phyloP scores from a whole-genome alignment of 306 rosid genomes.

The Mimosa pudica region DNA sequence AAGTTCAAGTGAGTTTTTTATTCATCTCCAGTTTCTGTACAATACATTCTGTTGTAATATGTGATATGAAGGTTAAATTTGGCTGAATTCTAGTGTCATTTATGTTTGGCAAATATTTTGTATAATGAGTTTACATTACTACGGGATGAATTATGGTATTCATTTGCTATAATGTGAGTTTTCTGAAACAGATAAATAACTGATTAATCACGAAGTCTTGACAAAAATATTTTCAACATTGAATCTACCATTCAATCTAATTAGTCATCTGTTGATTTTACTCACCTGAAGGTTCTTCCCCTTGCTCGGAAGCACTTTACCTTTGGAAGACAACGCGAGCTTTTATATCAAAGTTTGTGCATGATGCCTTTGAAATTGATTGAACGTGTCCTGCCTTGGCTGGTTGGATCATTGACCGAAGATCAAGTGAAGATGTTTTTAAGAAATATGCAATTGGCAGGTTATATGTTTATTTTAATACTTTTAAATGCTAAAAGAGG shows the following conservation, averaged over 20 bases:
- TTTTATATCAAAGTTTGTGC: conserved; percentile 89
- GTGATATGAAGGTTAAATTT: conserved; percentile 24
- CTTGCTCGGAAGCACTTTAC: conserved; percentile 93
- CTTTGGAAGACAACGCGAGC: conserved; percentile 83
- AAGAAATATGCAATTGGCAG: conserved; percentile 91
- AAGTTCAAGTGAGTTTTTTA: conserved; percentile 77
- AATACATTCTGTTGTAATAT: conserved; percentile 25
- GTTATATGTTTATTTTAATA: conserved; percentile 50
- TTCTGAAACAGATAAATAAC: conserved; percentile 3
- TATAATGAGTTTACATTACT: conserved; percentile 22
- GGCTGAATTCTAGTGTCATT: conserved; percentile 15
- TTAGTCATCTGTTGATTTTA: conserved; percentile 29
- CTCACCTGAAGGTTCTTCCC: conserved; percentile 87
- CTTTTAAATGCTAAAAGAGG: conserved; percentile 32
- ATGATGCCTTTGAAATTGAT: conserved; percentile 96
- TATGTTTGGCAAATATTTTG: conserved; percentile 29
- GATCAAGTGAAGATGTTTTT: conserved; percentile 74
- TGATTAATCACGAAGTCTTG: conserved; percentile 27
- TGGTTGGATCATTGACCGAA: conserved; percentile 74
- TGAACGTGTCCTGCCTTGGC: conserved; percentile 95
- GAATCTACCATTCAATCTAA: conserved; percentile 29
- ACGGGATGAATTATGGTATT: conserved; percentile 16
- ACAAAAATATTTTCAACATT: conserved; percentile 33
- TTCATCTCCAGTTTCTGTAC: conserved; percentile 22
- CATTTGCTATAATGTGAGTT: conserved; percentile 18